Evolutionary conservation across 805 yeast species (phyloP), one percentile per base, ranked within the genome.

Genomic region (Candida rishiriensis): DNA sequence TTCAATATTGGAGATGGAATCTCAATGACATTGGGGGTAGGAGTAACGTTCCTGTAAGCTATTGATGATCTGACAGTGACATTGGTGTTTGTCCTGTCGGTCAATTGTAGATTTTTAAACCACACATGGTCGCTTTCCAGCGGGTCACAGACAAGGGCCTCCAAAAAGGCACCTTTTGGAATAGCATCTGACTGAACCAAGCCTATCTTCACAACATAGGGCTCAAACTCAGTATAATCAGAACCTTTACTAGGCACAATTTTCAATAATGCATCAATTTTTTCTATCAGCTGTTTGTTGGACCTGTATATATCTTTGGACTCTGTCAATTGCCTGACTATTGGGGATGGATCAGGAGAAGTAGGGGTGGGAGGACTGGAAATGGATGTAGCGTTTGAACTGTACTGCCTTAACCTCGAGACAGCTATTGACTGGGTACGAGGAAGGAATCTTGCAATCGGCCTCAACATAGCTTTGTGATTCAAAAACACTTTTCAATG

Each of bases 141-240:
- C 2, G 69, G 69, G 46, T 64, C 69, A 28, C 57, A 50, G 4
- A 60, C 39, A 14, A 64, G 39, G 9, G 60, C 45, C 38, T 61
- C 55, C 16, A 57, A 17, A 17, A 64, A 50, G 8, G 56, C 47
- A 8, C 61, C 65, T 3, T 36, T 39, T 10, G 41, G 46, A 7
- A 54, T 41, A 3, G 43, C 36, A 3, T 47, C 43, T 0, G 61
- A 50, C 38, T 61, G 64, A 13, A 59, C 44, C 12, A 60, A 40
- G 10, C 68, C 69, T 10, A 64, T 52, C 12, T 54, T 51, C 8
- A 64, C 51, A 8, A 53, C 55, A 9, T 10, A 29, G 3, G 63
- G 62, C 8, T 48, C 34, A 36, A 61, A 60, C 10, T 46, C 34
- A 2, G 17, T 18, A 7, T 34, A 30, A 14, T 37, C 44, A 1